These are phyloP conservation scores for Fistulinella staudtii DNA, from an alignment of 1,284 basidiomycete genomes.

Conservation along the genomic window DNA sequence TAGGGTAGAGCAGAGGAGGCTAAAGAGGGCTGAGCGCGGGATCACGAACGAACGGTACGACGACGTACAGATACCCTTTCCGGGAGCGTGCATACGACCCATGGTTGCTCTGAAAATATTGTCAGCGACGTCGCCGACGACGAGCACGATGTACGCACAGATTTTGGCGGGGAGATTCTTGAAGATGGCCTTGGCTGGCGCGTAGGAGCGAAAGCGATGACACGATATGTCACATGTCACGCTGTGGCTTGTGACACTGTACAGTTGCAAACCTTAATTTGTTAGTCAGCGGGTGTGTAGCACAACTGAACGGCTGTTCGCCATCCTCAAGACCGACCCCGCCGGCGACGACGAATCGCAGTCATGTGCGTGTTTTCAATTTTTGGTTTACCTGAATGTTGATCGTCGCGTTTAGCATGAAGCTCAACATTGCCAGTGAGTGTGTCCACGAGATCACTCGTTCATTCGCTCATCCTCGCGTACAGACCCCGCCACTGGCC, in stretches of 20 bases:
- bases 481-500: slow-evolving; percentile 88
- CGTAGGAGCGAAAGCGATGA: slow-evolving; percentile 14
- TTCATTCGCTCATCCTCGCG: slow-evolving; percentile 18
- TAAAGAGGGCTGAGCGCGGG: slow-evolving; percentile 28
- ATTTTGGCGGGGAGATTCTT: slow-evolving; percentile 37
- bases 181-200: slow-evolving; percentile 35
- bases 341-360: too few relatives aligned
- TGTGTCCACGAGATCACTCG: slow-evolving; percentile 13
- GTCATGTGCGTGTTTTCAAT: slow-evolving; percentile 10
- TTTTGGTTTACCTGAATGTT: neutral
- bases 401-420: slow-evolving; percentile 59
- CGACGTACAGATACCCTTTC: slow-evolving; percentile 92
- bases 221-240: slow-evolving; percentile 34
- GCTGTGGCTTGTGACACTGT: slow-evolving; percentile 37
- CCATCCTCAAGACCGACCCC: slow-evolving; percentile 32
- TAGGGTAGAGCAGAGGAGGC: slow-evolving; percentile 98
- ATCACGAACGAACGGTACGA: neutral
- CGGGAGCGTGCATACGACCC: slow-evolving; percentile 97
- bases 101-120: slow-evolving; percentile 46
- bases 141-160: slow-evolving; percentile 30
- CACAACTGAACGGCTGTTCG: slow-evolving; percentile 3
- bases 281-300: slow-evolving; percentile 23
- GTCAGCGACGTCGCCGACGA: slow-evolving; percentile 4
- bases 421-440: slow-evolving; percentile 96
- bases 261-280: slow-evolving; percentile 45